Percentiles rank a stretch among this genome's conserved stretches.
phyloP scores from a whole-genome alignment of 2,329 filamentous ascomycete genomes.

The Trichoderma koningii region DNA sequence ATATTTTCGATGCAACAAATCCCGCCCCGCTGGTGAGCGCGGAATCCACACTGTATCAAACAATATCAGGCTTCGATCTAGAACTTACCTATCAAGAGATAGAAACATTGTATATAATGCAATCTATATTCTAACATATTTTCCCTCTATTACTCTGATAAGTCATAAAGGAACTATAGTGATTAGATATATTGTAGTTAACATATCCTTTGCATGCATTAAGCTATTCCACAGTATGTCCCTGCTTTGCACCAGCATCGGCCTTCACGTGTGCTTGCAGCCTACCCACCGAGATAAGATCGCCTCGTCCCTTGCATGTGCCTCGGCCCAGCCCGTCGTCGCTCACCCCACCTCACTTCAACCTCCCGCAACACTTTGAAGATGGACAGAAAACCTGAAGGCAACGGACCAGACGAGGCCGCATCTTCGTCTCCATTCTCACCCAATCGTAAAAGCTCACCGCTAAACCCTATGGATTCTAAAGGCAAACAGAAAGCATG shows the following conservation, averaged over 20 bases:
- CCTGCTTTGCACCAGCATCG: no score
- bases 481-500: conserved; percentile 22
- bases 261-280: no score
- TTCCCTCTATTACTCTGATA: no score
- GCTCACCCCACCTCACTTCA: not conserved
- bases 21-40: not conserved
- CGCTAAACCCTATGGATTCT: not conserved
- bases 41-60: not conserved
- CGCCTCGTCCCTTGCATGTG: not conserved
- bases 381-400: not conserved
- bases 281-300: not conserved
- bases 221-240: no score
- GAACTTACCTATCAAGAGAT: no score
- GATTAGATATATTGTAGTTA: no score
- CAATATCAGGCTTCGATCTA: no score
- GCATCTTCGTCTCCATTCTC: not conserved
- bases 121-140: no score
- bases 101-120: no score
- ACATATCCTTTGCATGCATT: no score
- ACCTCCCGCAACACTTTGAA: not conserved
- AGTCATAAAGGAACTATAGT: no score
- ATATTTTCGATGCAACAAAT: not conserved
- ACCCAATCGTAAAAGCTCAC: not conserved
- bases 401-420: not conserved
- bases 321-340: not conserved